Conservation (phyloP, 2,329 filamentous ascomycete genomes). For the Bretziella fagacearum region DNA sequence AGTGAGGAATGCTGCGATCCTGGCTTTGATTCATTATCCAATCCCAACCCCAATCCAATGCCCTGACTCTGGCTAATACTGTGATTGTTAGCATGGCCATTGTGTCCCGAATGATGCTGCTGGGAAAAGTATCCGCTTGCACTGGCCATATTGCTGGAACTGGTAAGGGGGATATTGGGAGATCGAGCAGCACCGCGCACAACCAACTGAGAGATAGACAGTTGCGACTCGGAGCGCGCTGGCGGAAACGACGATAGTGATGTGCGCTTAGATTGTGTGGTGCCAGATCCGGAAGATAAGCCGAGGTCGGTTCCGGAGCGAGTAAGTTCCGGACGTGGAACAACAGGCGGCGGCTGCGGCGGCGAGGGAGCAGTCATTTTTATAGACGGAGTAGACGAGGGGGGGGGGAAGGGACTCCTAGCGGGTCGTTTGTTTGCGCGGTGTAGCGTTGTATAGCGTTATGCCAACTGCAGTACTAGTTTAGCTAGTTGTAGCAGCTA, state of each 20-base stretch:
- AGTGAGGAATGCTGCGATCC: conserved; percentile 45
- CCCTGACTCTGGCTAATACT: conserved; percentile 1
- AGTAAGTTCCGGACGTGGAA: conserved; percentile 12
- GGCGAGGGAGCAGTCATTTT: conserved; percentile 12
- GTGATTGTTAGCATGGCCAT: not conserved
- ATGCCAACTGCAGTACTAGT: not conserved
- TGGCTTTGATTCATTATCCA: conserved; percentile 8
- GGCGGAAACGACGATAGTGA: conserved; percentile 50
- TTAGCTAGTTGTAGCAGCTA: not conserved
- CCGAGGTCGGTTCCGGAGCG: conserved; percentile 10
- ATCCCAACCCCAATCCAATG: not conserved
- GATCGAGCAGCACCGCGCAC: conserved; percentile 28
- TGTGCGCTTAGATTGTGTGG: conserved; percentile 23
- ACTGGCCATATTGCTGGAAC: conserved; percentile 24
- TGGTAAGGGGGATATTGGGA: conserved; percentile 26
- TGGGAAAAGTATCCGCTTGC: conserved; percentile 2
- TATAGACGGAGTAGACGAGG: conserved; percentile 3
- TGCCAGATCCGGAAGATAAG: not conserved
- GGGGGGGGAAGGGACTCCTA: not conserved
- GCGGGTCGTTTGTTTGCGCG: not conserved
- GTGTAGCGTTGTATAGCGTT: conserved; percentile 2
- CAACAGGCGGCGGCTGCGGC: conserved; percentile 2
- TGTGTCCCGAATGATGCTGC: too few species aligned
- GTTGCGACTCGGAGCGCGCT: conserved; percentile 39
- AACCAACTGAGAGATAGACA: conserved; percentile 26